These are phyloP conservation scores for Rhodosporidiobolus sp. DNA, from an alignment of 768 basidiomycete species.

Conservation along the genomic window DNA sequence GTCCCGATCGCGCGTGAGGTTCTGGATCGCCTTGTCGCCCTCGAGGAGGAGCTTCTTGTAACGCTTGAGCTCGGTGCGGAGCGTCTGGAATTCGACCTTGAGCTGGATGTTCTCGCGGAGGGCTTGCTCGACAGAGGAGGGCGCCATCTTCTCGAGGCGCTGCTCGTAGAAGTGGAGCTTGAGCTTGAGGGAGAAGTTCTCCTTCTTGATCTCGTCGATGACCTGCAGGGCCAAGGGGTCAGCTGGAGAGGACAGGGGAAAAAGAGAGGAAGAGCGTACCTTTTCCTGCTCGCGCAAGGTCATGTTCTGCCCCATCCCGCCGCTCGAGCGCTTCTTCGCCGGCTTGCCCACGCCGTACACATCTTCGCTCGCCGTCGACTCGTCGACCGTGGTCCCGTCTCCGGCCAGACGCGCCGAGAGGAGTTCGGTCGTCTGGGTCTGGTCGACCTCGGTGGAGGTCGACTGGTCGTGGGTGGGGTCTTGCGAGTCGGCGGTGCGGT, in stretches of 20 bases:
- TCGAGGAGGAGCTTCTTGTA: constrained; percentile 44
- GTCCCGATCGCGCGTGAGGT: constrained; percentile 32
- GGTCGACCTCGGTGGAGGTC: not conserved
- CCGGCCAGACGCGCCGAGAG: not conserved
- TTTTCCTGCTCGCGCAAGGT: constrained; percentile 96
- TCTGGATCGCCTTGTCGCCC: constrained; percentile 34
- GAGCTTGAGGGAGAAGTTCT: constrained; percentile 94
- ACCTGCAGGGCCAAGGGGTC: constrained; percentile 57
- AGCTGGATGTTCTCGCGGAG: constrained; percentile 72
- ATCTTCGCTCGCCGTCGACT: not conserved
- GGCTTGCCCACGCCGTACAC: not conserved
- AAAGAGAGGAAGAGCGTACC: constrained; percentile 53
- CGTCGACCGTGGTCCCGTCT: not conserved
- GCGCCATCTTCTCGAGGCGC: constrained; percentile 69
- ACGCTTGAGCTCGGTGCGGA: constrained; percentile 42
- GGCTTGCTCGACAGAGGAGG: constrained; percentile 77
- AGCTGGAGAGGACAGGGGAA: constrained; percentile 5
- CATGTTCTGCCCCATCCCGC: constrained; percentile 50
- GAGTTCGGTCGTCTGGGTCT: constrained; percentile 7
- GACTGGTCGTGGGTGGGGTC: not conserved
- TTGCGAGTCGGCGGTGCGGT: not conserved
- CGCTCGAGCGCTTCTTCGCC: constrained; percentile 1
- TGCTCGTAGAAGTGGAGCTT: constrained; percentile 95
- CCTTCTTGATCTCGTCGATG: constrained; percentile 91
- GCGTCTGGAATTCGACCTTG: constrained; percentile 48